These are phyloP conservation scores for Gracilaria caudata DNA, from an alignment of 23 red algal genomes.

Conservation along the genomic window DNA sequence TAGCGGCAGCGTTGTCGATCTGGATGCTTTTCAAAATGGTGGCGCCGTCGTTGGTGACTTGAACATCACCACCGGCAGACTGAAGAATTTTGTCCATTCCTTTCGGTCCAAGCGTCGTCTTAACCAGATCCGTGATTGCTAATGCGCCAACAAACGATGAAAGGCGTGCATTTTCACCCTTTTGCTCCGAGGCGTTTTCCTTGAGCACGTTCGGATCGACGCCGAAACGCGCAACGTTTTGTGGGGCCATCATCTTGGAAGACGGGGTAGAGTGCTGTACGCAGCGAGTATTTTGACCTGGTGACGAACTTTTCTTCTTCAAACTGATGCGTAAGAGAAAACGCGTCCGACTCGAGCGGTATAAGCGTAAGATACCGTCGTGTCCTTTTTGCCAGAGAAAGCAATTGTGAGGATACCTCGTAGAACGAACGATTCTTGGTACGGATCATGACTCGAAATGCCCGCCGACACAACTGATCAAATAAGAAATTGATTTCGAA, in stretches of 20 bases:
- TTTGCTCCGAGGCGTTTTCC: constrained; percentile 87
- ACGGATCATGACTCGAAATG: too few species aligned
- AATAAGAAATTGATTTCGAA: too few species aligned
- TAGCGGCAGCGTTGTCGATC: constrained; percentile 95
- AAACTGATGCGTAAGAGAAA: too few species aligned
- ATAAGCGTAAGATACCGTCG: not conserved
- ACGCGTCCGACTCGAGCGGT: not conserved
- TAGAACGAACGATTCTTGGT: too few species aligned
- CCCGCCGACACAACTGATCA: too few species aligned
- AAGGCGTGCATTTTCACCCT: constrained; percentile 93
- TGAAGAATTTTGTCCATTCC: constrained; percentile 99
- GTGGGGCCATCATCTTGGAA: constrained; percentile 68
- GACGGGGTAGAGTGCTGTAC: not conserved
- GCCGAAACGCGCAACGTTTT: constrained; percentile 50
- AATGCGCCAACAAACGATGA: constrained; percentile 95
- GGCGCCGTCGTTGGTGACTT: constrained; percentile 97
- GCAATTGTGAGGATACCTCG: too few species aligned
- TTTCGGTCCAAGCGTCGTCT: constrained; percentile 88
- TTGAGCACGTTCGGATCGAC: constrained; percentile 82
- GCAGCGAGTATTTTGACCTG: too few species aligned
- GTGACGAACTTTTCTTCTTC: too few species aligned
- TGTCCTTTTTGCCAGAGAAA: too few species aligned
- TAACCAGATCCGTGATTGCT: constrained; percentile 94
- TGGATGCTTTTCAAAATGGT: constrained; percentile 87
- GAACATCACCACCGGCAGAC: constrained; percentile 82